Percentiles rank a stretch among this genome's conserved stretches.
Conservation (phyloP, 2,329 filamentous ascomycete species). For the Cladosporium oxysporum region DNA sequence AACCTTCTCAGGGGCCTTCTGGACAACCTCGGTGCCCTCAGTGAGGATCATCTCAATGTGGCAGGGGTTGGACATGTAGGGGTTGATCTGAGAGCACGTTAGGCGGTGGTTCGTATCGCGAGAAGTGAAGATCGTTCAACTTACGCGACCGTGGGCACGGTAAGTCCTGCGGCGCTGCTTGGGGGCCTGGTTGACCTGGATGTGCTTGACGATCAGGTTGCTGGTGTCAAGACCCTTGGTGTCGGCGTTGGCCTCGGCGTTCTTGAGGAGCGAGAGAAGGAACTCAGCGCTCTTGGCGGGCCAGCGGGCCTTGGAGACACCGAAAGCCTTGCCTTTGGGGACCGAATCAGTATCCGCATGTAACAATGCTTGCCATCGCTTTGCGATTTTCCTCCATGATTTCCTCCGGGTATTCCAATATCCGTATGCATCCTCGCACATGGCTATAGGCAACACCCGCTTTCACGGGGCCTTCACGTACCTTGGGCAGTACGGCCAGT, state of each 20-base stretch:
- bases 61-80: conserved; percentile 99
- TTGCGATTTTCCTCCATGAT: conserved; percentile 24
- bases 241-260: conserved; percentile 95
- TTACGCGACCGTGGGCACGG: conserved; percentile 99
- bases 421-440: conserved; percentile 42
- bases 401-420: conserved; percentile 23
- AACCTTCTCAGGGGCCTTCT: conserved; percentile 76
- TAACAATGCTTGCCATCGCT: conserved; percentile 25
- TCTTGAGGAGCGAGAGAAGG: conserved; percentile 94
- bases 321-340: conserved; percentile 89
- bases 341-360: conserved; percentile 19
- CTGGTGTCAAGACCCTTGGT: conserved; percentile 96
- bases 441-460: conserved; percentile 29
- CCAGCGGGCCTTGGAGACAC: conserved; percentile 97
- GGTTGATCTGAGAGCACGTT: conserved; percentile 76
- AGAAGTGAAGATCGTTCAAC: conserved; percentile 45
- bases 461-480: conserved; percentile 57
- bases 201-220: conserved; percentile 99
- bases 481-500: conserved; percentile 97
- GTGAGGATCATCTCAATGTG: conserved; percentile 99
- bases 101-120: background rate
- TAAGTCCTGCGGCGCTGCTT: conserved; percentile 99
- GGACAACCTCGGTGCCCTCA: conserved; percentile 92
- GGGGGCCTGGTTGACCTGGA: conserved; percentile 99
- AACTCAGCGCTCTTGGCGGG: conserved; percentile 99